phyloP scores from a whole-genome alignment of 768 basidiomycete genomes.

The Kwoniella dendrophila region DNA sequence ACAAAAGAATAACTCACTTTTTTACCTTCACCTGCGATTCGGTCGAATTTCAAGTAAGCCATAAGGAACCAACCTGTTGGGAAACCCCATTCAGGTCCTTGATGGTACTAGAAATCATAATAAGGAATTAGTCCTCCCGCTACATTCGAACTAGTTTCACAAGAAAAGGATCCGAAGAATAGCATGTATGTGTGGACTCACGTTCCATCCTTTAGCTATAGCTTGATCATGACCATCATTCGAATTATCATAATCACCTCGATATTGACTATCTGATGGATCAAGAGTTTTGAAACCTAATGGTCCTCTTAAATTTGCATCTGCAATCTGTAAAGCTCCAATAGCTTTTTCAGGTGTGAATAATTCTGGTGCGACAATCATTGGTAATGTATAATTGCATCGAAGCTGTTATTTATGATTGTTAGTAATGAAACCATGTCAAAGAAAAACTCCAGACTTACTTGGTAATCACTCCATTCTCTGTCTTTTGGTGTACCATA shows the following conservation, averaged over 20 bases:
- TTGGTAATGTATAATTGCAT: constrained; percentile 90
- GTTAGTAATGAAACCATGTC: background rate
- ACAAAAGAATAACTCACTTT: constrained; percentile 60
- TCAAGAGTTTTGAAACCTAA: constrained; percentile 97
- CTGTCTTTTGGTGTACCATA: constrained; percentile 81
- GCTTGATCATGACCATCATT: constrained; percentile 82
- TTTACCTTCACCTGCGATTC: constrained; percentile 67
- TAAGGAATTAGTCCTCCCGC: background rate
- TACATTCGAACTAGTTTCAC: background rate
- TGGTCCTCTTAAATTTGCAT: constrained; percentile 77
- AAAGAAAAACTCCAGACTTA: constrained; percentile 22
- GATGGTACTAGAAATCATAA: constrained; percentile 46
- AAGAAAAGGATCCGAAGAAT: background rate
- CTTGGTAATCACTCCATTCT: constrained; percentile 96
- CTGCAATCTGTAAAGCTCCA: constrained; percentile 75
- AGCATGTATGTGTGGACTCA: too few relatives aligned
- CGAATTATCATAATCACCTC: constrained; percentile 87
- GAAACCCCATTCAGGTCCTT: constrained; percentile 96
- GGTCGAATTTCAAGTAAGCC: constrained; percentile 88
- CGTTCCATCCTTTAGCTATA: constrained; percentile 94
- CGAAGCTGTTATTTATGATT: constrained; percentile 61
- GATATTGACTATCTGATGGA: constrained; percentile 81
- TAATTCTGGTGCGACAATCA: constrained; percentile 94
- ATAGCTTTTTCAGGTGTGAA: constrained; percentile 81
- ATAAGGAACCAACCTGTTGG: constrained; percentile 92